phyloP scores from a whole-genome alignment of 2,329 filamentous ascomycete genomes.

The Alternaria panax region DNA sequence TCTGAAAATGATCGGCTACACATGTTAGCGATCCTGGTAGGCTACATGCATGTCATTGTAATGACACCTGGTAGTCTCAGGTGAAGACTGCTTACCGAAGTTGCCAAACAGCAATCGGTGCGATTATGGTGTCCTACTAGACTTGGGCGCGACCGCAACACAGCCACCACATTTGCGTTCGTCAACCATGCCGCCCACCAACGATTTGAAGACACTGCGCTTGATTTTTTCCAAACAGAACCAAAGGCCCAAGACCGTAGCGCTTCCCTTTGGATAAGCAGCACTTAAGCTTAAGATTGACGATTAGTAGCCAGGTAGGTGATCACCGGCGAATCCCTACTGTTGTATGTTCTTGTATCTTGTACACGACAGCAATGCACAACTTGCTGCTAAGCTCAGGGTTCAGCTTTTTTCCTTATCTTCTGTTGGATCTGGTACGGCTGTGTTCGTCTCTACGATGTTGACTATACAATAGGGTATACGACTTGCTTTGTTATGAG shows the following conservation, averaged over 20 bases:
- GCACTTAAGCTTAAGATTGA: conserved; percentile 9
- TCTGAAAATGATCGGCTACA: conserved; percentile 17
- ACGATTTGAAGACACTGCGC: not conserved
- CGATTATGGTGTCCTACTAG: not conserved
- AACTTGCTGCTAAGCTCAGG: not conserved
- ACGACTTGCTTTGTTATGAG: no score
- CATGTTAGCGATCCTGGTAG: conserved; percentile 21
- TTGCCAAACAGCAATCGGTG: not conserved
- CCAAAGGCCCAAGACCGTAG: conserved; percentile 7
- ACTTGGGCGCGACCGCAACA: not conserved
- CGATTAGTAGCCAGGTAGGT: conserved; percentile 18
- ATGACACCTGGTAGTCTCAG: conserved; percentile 4
- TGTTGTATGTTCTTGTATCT: conserved; percentile 19
- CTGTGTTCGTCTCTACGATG: not conserved
- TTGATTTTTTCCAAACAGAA: conserved; percentile 6
- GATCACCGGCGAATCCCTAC: conserved; percentile 14
- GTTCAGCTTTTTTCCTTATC: not conserved
- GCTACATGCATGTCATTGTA: conserved; percentile 13
- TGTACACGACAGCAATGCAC: not conserved
- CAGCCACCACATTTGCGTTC: not conserved
- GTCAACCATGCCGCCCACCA: not conserved
- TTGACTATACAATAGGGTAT: not conserved
- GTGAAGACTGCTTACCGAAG: not conserved
- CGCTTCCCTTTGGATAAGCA: conserved; percentile 16
- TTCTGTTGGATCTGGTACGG: not conserved